These are phyloP conservation scores for Daldinia sp. DNA, from an alignment of 2,329 filamentous ascomycete species.

Conservation along the genomic window DNA sequence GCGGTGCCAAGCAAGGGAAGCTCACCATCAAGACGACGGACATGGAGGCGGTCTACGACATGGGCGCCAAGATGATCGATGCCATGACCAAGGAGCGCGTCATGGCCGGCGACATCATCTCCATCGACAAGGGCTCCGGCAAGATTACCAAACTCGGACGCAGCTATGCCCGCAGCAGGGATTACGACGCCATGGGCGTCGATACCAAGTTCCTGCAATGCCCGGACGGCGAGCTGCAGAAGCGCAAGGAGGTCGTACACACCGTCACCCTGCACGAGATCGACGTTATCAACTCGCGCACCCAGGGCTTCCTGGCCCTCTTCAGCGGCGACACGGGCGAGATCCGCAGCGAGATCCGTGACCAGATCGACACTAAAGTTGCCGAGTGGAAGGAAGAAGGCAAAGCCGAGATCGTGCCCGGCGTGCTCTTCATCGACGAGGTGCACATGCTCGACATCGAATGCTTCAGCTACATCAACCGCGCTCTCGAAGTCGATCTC, in stretches of 20 bases:
- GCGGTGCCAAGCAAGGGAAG: conserved; percentile 97
- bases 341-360: conserved; percentile 95
- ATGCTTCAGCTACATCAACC: conserved; percentile 98
- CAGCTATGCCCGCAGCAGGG: conserved; percentile 92
- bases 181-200: conserved; percentile 99
- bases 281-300: conserved; percentile 98
- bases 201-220: conserved; percentile 99
- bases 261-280: conserved; percentile 98
- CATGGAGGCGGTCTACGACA: conserved; percentile 99
- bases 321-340: conserved; percentile 99
- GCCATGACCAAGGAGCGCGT: conserved; percentile 99
- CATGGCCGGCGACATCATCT: conserved; percentile 98
- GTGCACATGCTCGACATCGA: conserved; percentile 99
- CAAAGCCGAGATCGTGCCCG: conserved; percentile 97
- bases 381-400: conserved; percentile 99
- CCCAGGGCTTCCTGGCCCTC: conserved; percentile 96
- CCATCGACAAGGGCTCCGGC: conserved; percentile 97
- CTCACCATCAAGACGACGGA: conserved; percentile 99
- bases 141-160: conserved; percentile 98
- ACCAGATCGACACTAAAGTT: conserved; percentile 99
- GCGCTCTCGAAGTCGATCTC: conserved; percentile 92
- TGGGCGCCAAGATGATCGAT: conserved; percentile 99
- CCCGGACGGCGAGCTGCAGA: conserved; percentile 96
- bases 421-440: conserved; percentile 97
- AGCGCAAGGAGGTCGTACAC: conserved; percentile 96